Percentiles rank a stretch among this genome's conserved stretches.
Evolutionary conservation across 345 rosid species (phyloP).

Genomic region (Cochlearia excelsa): DNA sequence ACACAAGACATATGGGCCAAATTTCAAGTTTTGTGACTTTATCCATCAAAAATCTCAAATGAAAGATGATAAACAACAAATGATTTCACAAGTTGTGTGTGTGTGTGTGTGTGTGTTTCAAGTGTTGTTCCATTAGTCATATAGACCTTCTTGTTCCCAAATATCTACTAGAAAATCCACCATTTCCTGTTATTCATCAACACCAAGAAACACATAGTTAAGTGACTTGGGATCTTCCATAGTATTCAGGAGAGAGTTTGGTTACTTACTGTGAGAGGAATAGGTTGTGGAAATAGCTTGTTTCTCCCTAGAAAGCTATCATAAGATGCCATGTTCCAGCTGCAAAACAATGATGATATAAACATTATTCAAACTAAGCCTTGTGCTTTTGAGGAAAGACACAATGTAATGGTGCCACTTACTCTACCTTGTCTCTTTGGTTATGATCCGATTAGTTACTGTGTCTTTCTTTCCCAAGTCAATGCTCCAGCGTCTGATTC

Average conservation of each 20-base stretch:
- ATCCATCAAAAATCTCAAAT: constrained; percentile 8
- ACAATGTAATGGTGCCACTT: constrained; percentile 27
- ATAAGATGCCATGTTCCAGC: constrained; percentile 68
- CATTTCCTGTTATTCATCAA: constrained; percentile 64
- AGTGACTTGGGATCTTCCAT: neutral
- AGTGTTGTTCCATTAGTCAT: constrained; percentile 48
- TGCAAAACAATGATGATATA: constrained; percentile 35
- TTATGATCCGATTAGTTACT: constrained; percentile 32
- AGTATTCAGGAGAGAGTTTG: neutral
- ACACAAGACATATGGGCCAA: neutral
- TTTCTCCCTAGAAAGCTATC: constrained; percentile 81
- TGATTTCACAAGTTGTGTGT: constrained; percentile 2
- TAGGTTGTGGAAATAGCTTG: constrained; percentile 71
- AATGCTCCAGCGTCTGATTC: constrained; percentile 74
- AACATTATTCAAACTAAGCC: neutral
- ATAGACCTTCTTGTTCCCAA: constrained; percentile 92
- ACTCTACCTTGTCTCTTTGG: constrained; percentile 65
- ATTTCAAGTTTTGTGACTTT: constrained; percentile 6
- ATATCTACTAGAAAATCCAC: constrained; percentile 84
- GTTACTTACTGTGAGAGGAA: constrained; percentile 68
- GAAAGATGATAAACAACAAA: constrained; percentile 22
- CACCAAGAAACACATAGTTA: neutral
- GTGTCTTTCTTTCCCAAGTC: constrained; percentile 58
- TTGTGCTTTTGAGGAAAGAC: neutral
- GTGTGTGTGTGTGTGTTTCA: constrained; percentile 1